Evolutionary conservation across 345 rosid species (phyloP).

Genomic region (Carallia pectinifolia): DNA sequence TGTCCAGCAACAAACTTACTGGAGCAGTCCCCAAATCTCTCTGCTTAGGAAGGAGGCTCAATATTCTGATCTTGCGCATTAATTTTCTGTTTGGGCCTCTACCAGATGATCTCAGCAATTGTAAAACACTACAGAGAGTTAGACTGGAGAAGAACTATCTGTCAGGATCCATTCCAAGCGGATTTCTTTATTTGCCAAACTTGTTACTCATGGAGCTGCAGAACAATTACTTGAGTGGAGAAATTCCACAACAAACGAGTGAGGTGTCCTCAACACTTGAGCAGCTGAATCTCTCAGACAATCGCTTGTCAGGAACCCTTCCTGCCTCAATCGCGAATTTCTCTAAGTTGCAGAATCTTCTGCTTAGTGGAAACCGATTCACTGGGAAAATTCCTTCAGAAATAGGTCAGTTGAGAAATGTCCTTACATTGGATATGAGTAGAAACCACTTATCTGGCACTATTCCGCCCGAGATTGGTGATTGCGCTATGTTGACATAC

Average conservation of each 20-base stretch:
- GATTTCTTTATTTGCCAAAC: constrained; percentile 65
- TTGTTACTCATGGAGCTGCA: constrained; percentile 57
- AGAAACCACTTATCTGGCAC: constrained; percentile 44
- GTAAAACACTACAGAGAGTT: constrained; percentile 47
- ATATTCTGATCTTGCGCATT: constrained; percentile 42
- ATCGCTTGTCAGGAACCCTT: constrained; percentile 48
- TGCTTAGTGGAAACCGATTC: constrained; percentile 51
- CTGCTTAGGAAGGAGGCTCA: constrained; percentile 45
- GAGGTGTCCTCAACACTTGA: constrained; percentile 38
- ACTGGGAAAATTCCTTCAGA: constrained; percentile 50
- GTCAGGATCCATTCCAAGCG: constrained; percentile 55
- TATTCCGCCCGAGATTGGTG: constrained; percentile 52
- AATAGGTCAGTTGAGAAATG: constrained; percentile 43
- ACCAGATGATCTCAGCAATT: constrained; percentile 54
- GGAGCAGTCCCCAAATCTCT: constrained; percentile 52
- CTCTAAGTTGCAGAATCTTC: constrained; percentile 50
- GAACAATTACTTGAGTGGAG: constrained; percentile 53
- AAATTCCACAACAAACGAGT: constrained; percentile 38
- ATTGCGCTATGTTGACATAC: constrained; percentile 50
- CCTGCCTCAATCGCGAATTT: constrained; percentile 55
- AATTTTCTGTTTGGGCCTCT: constrained; percentile 65
- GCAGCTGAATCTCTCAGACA: constrained; percentile 58
- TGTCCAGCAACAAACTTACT: constrained; percentile 73
- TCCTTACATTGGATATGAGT: constrained; percentile 52
- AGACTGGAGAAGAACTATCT: constrained; percentile 67